Evolutionary conservation across 768 basidiomycete genomes (phyloP).

Genomic region (Exsudoporus frostii): DNA sequence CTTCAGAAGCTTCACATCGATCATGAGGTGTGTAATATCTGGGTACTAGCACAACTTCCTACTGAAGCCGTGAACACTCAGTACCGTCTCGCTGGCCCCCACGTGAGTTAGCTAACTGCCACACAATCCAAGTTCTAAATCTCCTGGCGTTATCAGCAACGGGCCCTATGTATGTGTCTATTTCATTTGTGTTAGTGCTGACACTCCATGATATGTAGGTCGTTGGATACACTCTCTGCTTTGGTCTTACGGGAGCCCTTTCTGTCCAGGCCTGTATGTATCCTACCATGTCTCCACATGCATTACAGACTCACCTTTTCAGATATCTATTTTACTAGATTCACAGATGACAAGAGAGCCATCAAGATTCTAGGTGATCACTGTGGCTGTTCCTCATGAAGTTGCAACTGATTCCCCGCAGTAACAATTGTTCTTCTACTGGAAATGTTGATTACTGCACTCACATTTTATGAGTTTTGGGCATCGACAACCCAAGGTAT

Average conservation of each 20-base stretch:
- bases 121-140: too few relatives aligned
- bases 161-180: too few relatives aligned
- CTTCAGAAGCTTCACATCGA: background rate
- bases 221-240: too few relatives aligned
- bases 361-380: slow-evolving; percentile 8
- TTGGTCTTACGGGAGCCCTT: slow-evolving; percentile 14
- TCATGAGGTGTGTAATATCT: background rate
- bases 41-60: background rate
- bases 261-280: slow-evolving; percentile 9
- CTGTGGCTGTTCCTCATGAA: background rate
- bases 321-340: slow-evolving; percentile 25
- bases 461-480: slow-evolving; percentile 14
- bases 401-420: background rate
- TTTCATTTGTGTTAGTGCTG: too few relatives aligned
- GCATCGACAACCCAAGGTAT: background rate
- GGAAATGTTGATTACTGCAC: slow-evolving; percentile 5
- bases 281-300: background rate
- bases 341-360: slow-evolving; percentile 6
- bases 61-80: too few relatives aligned
- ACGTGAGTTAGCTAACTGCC: too few relatives aligned
- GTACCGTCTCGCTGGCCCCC: too few relatives aligned
- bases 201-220: too few relatives aligned
- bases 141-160: too few relatives aligned
- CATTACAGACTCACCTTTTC: background rate
- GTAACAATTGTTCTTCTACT: slow-evolving; percentile 10